A percentile compares a stretch with the other conserved stretches of the same genome.
These are phyloP conservation scores for Calonectria honghensis DNA, from an alignment of 2,329 filamentous ascomycete genomes.

Conservation along the genomic window DNA sequence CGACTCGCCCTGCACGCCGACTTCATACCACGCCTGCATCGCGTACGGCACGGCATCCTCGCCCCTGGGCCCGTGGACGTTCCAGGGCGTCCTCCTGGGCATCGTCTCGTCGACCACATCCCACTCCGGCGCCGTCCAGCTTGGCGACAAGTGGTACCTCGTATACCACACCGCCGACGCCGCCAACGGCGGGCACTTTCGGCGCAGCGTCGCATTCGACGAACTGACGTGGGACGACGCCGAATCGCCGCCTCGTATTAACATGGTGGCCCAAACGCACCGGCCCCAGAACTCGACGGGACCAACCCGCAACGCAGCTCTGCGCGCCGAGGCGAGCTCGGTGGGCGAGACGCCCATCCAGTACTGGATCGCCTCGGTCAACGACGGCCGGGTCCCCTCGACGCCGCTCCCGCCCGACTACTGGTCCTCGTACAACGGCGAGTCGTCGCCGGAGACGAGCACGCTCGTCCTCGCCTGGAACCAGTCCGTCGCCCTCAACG, in stretches of 20 bases:
- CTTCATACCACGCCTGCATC: constrained; percentile 62
- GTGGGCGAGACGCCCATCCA: constrained; percentile 58
- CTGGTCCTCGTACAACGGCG: constrained; percentile 59
- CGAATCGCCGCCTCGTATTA: constrained; percentile 53
- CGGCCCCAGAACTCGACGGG: constrained; percentile 46
- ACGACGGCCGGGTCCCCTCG: constrained; percentile 57
- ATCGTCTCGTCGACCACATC: constrained; percentile 62
- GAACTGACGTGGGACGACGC: constrained; percentile 58
- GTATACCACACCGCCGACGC: constrained; percentile 62
- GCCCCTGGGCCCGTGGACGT: constrained; percentile 62
- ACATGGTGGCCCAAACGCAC: constrained; percentile 56
- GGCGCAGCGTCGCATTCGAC: constrained; percentile 61
- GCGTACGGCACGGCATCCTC: constrained; percentile 60
- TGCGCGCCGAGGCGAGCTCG: constrained; percentile 51
- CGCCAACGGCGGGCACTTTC: constrained; percentile 59
- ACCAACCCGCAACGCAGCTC: constrained; percentile 60
- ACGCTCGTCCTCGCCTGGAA: constrained; percentile 59
- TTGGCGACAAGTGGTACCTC: constrained; percentile 57
- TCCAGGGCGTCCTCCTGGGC: constrained; percentile 58
- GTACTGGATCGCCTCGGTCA: constrained; percentile 61
- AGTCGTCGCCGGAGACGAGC: constrained; percentile 56
- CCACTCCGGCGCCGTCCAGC: constrained; percentile 58
- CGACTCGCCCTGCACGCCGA: constrained; percentile 61
- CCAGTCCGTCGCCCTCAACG: constrained; percentile 55
- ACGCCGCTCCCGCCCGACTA: constrained; percentile 62